Percentiles rank a stretch among this genome's conserved stretches.
phyloP scores from a whole-genome alignment of 106 monocot species.

The Posidonia australis region DNA sequence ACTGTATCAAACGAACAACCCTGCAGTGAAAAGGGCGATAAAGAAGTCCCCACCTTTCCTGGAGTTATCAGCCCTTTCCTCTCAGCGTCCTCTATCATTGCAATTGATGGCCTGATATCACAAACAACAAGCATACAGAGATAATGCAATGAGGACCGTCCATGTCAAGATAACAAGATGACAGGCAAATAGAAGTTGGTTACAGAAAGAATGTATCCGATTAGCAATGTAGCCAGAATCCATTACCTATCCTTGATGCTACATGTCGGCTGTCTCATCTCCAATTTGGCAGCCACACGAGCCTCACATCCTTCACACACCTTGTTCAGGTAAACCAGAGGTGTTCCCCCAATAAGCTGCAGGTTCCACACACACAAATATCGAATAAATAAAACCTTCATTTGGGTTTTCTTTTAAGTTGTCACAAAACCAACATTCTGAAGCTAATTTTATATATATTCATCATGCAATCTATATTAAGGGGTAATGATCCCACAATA shows the following conservation, averaged over 20 bases:
- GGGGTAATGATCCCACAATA: no score
- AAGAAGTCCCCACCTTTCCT: slow-evolving; percentile 45
- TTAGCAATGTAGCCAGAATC: no score
- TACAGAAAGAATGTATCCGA: slow-evolving; percentile 3
- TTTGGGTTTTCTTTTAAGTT: neutral
- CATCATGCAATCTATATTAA: no score
- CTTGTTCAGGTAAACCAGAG: slow-evolving; percentile 77
- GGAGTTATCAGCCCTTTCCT: slow-evolving; percentile 81
- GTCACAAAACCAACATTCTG: neutral
- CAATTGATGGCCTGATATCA: slow-evolving; percentile 47
- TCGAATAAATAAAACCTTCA: no score
- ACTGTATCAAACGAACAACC: no score
- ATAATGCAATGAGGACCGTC: neutral
- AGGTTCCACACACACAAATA: neutral
- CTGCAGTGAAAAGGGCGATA: no score
- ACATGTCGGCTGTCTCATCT: slow-evolving; percentile 76
- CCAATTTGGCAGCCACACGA: slow-evolving; percentile 60
- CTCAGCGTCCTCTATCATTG: slow-evolving; percentile 89
- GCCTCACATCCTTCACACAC: slow-evolving; percentile 72
- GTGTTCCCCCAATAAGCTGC: slow-evolving; percentile 82
- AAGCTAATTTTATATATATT: no score
- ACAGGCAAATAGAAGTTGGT: neutral
- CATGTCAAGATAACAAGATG: neutral
- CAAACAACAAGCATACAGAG: neutral
- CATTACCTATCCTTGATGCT: slow-evolving; percentile 74